Evolutionary conservation across 805 yeast genomes (phyloP).

Genomic region (Candida golubevii): DNA sequence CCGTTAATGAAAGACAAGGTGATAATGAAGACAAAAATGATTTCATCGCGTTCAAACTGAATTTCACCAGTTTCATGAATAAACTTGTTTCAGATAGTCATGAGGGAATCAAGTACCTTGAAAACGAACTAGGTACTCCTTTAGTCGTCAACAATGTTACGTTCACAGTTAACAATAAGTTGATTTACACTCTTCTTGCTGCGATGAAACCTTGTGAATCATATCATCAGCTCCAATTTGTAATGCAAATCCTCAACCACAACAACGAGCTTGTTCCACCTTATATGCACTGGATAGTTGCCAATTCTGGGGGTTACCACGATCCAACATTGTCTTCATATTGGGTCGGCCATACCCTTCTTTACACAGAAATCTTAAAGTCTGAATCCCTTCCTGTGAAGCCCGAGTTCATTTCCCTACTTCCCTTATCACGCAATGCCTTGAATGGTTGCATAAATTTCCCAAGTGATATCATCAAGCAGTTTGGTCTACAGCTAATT

Average conservation of each 20-base stretch:
- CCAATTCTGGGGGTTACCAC: conserved; percentile 60
- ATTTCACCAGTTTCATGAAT: conserved; percentile 45
- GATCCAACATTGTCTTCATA: conserved; percentile 78
- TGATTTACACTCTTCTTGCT: conserved; percentile 58
- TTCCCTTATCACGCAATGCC: conserved; percentile 54
- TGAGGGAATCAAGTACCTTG: conserved; percentile 43
- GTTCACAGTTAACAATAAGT: conserved; percentile 63
- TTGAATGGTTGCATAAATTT: conserved; percentile 51
- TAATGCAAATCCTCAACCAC: conserved; percentile 43
- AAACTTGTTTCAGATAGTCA: conserved; percentile 47
- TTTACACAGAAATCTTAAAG: conserved; percentile 54
- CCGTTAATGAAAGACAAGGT: conserved; percentile 10
- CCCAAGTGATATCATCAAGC: conserved; percentile 51
- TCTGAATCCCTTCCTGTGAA: conserved; percentile 48
- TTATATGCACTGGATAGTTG: conserved; percentile 52
- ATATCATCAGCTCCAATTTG: conserved; percentile 53
- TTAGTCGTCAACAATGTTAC: conserved; percentile 45
- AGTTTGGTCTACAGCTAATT: conserved; percentile 59
- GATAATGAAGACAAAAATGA: conserved; percentile 25
- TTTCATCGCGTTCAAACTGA: conserved; percentile 27
- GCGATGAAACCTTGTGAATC: conserved; percentile 81
- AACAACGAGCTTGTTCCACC: conserved; percentile 74
- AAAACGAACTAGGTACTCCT: conserved; percentile 47
- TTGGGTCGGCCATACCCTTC: conserved; percentile 72
- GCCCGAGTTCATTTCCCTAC: conserved; percentile 59